Evolutionary conservation across 768 basidiomycete species (phyloP).

Genomic region (Tylopilus felleus): DNA sequence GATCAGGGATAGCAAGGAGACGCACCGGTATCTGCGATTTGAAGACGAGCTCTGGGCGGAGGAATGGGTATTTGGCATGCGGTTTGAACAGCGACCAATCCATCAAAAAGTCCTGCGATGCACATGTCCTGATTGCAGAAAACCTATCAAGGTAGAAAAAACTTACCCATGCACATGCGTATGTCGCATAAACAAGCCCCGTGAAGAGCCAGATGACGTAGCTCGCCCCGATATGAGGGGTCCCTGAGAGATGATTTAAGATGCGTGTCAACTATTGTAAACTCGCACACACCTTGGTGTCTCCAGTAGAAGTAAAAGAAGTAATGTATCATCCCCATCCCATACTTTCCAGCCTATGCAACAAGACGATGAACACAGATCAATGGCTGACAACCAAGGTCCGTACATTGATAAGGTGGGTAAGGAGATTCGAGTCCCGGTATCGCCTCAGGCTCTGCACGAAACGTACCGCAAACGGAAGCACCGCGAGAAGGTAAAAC

Average conservation of each 20-base stretch:
- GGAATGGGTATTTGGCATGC: constrained; percentile 51
- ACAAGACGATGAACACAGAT: not conserved
- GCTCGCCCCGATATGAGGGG: constrained; percentile 38
- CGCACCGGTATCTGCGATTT: constrained; percentile 56
- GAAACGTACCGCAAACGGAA: constrained; percentile 77
- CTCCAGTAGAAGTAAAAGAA: constrained; percentile 79
- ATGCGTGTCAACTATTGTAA: not conserved
- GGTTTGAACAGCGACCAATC: constrained; percentile 85
- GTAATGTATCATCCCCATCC: constrained; percentile 57
- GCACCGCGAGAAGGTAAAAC: constrained; percentile 51
- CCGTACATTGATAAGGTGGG: constrained; percentile 86
- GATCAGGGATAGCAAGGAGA: not conserved
- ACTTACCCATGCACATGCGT: constrained; percentile 77
- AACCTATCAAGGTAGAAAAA: not conserved
- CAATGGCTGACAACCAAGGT: not conserved
- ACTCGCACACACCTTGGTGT: constrained; percentile 43
- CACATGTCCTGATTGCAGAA: not conserved
- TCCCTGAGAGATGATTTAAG: constrained; percentile 18
- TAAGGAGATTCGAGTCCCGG: constrained; percentile 63
- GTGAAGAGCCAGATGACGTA: constrained; percentile 72
- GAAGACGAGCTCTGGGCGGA: constrained; percentile 78
- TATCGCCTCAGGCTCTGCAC: constrained; percentile 88
- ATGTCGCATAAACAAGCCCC: constrained; percentile 60
- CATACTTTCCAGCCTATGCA: constrained; percentile 81
- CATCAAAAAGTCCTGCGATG: constrained; percentile 72